Percentiles rank a stretch among this genome's conserved stretches.
Conservation (phyloP, 257 asterid species). For the Striga asiatica region DNA sequence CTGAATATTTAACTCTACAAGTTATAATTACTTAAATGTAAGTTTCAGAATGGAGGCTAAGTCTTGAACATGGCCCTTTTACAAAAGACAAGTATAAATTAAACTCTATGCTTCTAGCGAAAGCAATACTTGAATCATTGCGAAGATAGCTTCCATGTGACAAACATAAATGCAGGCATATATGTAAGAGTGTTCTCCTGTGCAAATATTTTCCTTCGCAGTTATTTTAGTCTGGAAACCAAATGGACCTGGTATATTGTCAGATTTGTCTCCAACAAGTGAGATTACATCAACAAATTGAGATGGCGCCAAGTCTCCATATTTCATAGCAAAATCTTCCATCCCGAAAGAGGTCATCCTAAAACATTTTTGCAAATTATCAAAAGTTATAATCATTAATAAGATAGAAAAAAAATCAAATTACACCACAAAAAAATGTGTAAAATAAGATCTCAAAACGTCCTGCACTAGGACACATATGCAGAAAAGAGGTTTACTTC, state of each 20-base stretch:
- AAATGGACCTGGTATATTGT: slow-evolving; percentile 82
- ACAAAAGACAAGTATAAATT: not conserved
- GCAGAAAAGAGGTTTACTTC: not conserved
- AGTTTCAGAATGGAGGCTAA: not conserved
- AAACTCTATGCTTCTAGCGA: slow-evolving; percentile 7
- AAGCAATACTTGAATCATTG: slow-evolving; percentile 4
- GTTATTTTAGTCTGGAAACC: not conserved
- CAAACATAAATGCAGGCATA: slow-evolving; percentile 1
- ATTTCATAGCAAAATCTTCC: slow-evolving; percentile 80
- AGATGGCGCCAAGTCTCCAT: slow-evolving; percentile 72
- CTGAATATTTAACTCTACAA: not conserved
- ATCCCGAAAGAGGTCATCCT: slow-evolving; percentile 97
- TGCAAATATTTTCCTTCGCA: not conserved
- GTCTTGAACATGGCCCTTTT: slow-evolving; percentile 7
- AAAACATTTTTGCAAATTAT: slow-evolving; percentile 5
- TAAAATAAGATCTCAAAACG: not conserved
- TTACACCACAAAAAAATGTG: slow-evolving; percentile 7
- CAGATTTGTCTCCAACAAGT: slow-evolving; percentile 86
- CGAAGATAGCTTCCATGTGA: not conserved
- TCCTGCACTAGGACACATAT: not conserved
- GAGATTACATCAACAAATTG: slow-evolving; percentile 92
- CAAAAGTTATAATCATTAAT: slow-evolving; percentile 2
- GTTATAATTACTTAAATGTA: not conserved
- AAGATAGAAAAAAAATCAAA: not conserved
- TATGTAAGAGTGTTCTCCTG: not conserved